Evolutionary conservation across 176 grass and related monocot genomes (phyloP).

Genomic region (Phoenix roebelenii): DNA sequence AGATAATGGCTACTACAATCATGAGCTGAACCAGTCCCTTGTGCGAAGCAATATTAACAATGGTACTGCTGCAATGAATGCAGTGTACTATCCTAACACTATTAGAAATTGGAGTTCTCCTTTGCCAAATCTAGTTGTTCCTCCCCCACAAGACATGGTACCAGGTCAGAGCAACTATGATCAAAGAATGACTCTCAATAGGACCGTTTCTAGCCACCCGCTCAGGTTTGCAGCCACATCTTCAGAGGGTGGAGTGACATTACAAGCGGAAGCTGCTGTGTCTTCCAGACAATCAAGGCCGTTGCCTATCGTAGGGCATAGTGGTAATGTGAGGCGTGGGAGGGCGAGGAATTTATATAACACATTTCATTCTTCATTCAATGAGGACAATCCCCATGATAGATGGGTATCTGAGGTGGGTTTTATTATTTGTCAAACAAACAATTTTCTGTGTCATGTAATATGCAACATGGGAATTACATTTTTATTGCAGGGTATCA

Average conservation of each 20-base stretch:
- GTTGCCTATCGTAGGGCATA: constrained; percentile 2
- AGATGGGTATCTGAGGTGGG: constrained; percentile 24
- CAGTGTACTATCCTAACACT: constrained; percentile 12
- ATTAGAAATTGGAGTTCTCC: constrained; percentile 24
- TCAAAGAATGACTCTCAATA: constrained; percentile 28
- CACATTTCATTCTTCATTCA: constrained; percentile 33
- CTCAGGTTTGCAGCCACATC: constrained; percentile 26
- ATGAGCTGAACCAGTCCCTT: constrained; percentile 12
- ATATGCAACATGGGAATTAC: background rate
- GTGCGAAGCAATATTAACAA: constrained; percentile 13
- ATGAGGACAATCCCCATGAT: constrained; percentile 16
- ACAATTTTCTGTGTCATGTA: no score
- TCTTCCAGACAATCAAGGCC: constrained; percentile 46
- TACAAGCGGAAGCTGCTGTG: constrained; percentile 3
- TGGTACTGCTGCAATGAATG: constrained; percentile 1
- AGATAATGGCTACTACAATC: background rate
- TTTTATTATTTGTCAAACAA: background rate
- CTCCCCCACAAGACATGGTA: constrained; percentile 8
- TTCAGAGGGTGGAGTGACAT: constrained; percentile 9
- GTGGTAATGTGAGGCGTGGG: constrained; percentile 38
- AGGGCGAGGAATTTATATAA: constrained; percentile 39
- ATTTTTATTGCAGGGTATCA: constrained; percentile 38
- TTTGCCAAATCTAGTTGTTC: constrained; percentile 23
- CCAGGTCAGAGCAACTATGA: constrained; percentile 26
- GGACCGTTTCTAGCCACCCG: constrained; percentile 7